Base-by-base conservation (phyloP, 345 rosid species). In the Eucalyptus regnans region DNA sequence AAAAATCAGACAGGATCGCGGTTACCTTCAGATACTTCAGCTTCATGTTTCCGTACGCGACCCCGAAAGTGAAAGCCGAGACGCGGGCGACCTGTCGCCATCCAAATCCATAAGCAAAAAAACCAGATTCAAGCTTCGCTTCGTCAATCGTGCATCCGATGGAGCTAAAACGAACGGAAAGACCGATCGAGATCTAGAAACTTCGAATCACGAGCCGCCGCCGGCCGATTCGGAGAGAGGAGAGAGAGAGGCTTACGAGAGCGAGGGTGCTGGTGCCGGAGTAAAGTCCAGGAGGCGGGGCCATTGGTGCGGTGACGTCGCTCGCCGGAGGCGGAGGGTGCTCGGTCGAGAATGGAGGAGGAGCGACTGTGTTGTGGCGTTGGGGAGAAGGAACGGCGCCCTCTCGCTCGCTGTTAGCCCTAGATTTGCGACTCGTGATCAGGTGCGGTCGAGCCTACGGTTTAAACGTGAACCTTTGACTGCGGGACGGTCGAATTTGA, bases 261-360 rank as follows among this genome's bases (percentile, higher is more conserved):
- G 99, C 96, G 58, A 96, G 94, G 44, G 98, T 94, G 94, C 99
- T 95, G 89, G 90, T 89, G 88, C 99, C 98, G 93, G 99, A 95
- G 93, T 95, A 95, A 68, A 93, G 99, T 68, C 97, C 97, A 54
- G 96, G 96, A 88, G 96, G 96, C 87, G 94, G 94, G 81, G 95
- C 91, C 96, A 94, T 94, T 49, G 25, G 46, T 20, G 51, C 60
- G 37, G 22, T 71, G 83, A 71, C 83, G 83, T 37, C 46, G 83
- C 46, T 71, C 83, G 25, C 83, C 83, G 83, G 46, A 71, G 14
- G 3, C 25, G 83, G 83, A 76, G 23, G 83, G 1, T 20, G 46
- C 14, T 76, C 48, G 46, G 48, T 10, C 48, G 83, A 76, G 6
- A 41, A 37, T 18, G 48, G 83, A 37, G 14, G 17, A 33, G 7